A percentile compares a stretch with the other conserved stretches of the same genome.
These are phyloP conservation scores for Moniliophthora roreri DNA, from an alignment of 1,284 basidiomycete species.

Conservation along the genomic window DNA sequence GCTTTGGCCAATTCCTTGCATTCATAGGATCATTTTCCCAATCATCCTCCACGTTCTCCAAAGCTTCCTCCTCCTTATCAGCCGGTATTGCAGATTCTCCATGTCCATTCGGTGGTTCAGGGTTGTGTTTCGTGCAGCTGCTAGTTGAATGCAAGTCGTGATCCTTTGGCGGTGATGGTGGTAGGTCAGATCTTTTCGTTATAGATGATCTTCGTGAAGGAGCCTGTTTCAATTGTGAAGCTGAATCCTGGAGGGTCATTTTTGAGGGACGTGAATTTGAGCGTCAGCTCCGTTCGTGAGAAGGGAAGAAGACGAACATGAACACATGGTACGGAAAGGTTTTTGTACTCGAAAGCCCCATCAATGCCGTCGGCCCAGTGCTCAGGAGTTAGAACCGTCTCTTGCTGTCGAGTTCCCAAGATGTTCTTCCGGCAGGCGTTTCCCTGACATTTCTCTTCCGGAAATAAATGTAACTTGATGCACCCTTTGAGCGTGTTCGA, in stretches of 20 bases:
- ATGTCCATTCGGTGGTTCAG: background rate
- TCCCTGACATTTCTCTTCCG: too few relatives aligned
- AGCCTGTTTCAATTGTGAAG: background rate
- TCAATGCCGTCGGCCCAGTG: conserved; percentile 5
- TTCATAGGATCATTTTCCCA: conserved; percentile 15
- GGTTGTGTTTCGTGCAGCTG: background rate
- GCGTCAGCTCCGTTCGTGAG: background rate
- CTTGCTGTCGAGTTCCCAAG: too few relatives aligned
- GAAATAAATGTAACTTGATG: too few relatives aligned
- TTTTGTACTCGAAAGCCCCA: background rate
- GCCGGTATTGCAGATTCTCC: conserved; percentile 9
- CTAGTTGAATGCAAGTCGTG: background rate
- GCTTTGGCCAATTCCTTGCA: conserved; percentile 13
- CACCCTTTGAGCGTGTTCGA: too few relatives aligned
- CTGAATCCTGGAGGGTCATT: background rate
- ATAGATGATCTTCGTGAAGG: background rate
- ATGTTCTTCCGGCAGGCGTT: too few relatives aligned
- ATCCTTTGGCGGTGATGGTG: background rate
- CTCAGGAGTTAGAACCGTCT: too few relatives aligned
- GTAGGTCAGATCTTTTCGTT: background rate
- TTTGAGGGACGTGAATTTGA: background rate
- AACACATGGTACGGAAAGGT: background rate
- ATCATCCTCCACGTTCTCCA: conserved; percentile 12
- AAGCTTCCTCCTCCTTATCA: conserved; percentile 5
- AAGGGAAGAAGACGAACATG: background rate